Base-by-base conservation (phyloP, 352 stramenopile genomes). In the Phytophthora tentaculata region DNA sequence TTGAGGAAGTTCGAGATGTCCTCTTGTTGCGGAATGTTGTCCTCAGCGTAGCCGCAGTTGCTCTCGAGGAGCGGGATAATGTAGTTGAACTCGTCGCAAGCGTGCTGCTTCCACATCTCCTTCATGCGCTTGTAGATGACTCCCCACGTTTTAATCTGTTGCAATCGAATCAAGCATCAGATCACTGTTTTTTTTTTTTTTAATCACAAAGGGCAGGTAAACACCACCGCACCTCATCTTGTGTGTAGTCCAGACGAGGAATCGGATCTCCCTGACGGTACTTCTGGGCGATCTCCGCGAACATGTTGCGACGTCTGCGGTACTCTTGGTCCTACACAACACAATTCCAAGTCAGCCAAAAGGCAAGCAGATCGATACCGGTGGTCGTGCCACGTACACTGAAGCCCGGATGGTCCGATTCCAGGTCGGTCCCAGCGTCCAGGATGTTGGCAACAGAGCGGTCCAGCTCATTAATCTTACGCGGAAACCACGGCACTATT, bases 71-170 rank as follows among this genome's bases (percentile, higher is more conserved):
- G 77, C 19, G 90, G 86, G 17, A 99, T 78, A 65, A 98, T 97
- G 67, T 97, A 91, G 74, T 98, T 98, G 79, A 98, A 99, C 80
- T 99, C 95, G 24, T 98, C 90, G 68, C 97, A 99, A 12, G 97
- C 97, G 81, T 99, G 95, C 67, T 97, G 79, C 53, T 97, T 86
- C 84, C 93, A 98, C 28, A 98, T 80, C 23, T 80, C 73, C 75
- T 98, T 91, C 90, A 99, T 97, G 45, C 86, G 89, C 65, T 97
- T 91, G 89, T 97, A 98, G 49, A 99, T 92, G 32, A 86, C 61
- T 26, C 89, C 86, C 94, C 95, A 98, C n/a, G 93, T 98, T 44
- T 77, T 78, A 16, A 83, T 79, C 79, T 86, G 51, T 23, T 61
- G 20, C 14, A 56, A 32, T 22, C 39, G 29, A 12, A 44, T 37